Base-by-base conservation (phyloP, 2,329 filamentous ascomycete genomes). In the Colletotrichum tabaci region DNA sequence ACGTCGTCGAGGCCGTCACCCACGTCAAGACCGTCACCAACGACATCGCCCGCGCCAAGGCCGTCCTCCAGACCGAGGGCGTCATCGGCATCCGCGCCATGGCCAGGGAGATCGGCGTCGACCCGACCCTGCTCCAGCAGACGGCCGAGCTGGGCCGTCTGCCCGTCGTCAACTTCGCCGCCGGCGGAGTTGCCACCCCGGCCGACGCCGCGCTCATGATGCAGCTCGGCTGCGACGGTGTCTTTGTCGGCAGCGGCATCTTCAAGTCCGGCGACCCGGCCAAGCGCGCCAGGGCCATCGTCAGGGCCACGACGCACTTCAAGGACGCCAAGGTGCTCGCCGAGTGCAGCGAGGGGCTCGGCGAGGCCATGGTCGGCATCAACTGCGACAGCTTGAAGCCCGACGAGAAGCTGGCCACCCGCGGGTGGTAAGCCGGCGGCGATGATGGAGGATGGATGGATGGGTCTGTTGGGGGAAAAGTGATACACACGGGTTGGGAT, bases 341-440 rank as follows among this genome's bases (percentile, higher is more conserved):
- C 6, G 92, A 97, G 84, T 93, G 95, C 71, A 96, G 93, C 84
- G 91, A 92, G 79, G 94, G 95, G 68, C 85, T 98, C 38, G 96
- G 96, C n/a, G 95, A 98, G 88, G 95, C 96, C 47, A 99, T 98
- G 94, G 95, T 98, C 13, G 96, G 96, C 35, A 94, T 98, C 79
- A 98, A 96, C 84, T 93, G 94, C 75, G 89, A 90, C 73, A 89
- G 87, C 76, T 92, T 98, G 92, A 87, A 87, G 73, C 89, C 94
- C 65, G 88, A 88, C 71, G 92, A 98, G 83, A 97, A 94, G 89
- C 85, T 98, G 83, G 93, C 95, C 40, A 91, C 90, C 72, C 87
- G 96, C 71, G 96, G 96, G 12, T 98, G 94, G 94, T 98, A 89
- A 75, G 13, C 3, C 21, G 21, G 16, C 2, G 15, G 8, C 3